phyloP scores from a whole-genome alignment of 2,329 filamentous ascomycete genomes.

The Aureobasidium sp. region DNA sequence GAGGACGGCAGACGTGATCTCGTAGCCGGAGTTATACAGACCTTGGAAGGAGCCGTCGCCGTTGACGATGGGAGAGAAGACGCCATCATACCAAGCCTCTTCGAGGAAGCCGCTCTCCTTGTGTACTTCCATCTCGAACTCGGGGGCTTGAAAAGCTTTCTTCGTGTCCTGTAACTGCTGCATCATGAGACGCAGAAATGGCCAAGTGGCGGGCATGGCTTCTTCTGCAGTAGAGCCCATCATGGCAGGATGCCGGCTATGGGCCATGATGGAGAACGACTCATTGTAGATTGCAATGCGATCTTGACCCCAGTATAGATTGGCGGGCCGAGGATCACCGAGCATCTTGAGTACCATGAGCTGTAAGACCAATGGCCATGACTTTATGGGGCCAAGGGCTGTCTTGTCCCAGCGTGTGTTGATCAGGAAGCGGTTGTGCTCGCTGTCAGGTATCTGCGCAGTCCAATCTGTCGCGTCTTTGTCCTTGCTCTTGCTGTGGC shows the following conservation, averaged over 20 bases:
- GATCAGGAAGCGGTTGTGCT: not conserved
- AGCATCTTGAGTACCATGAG: slow-evolving; percentile 6
- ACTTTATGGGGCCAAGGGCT: slow-evolving; percentile 29
- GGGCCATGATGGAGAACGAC: not conserved
- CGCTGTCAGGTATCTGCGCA: not conserved
- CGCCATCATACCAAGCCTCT: slow-evolving; percentile 9
- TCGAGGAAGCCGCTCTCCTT: slow-evolving; percentile 6
- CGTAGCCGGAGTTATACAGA: not conserved
- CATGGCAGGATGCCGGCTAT: slow-evolving; percentile 1
- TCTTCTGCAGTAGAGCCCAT: not conserved
- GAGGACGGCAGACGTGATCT: not conserved
- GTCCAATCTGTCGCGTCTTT: not conserved
- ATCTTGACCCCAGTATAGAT: not conserved
- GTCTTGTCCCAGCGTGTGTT: not conserved
- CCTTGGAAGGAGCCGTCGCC: not conserved
- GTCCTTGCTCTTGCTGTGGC: not conserved
- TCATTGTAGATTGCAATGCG: slow-evolving; percentile 9
- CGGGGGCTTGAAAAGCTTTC: not conserved
- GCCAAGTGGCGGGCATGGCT: slow-evolving; percentile 2
- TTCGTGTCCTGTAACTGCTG: not conserved
- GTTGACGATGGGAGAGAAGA: slow-evolving; percentile 4
- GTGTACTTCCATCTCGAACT: slow-evolving; percentile 9
- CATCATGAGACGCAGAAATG: not conserved
- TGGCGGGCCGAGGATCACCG: not conserved
- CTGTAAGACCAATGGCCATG: not conserved